Conservation (phyloP, 495 filamentous ascomycete genomes). For the Aspergillus sparsus region DNA sequence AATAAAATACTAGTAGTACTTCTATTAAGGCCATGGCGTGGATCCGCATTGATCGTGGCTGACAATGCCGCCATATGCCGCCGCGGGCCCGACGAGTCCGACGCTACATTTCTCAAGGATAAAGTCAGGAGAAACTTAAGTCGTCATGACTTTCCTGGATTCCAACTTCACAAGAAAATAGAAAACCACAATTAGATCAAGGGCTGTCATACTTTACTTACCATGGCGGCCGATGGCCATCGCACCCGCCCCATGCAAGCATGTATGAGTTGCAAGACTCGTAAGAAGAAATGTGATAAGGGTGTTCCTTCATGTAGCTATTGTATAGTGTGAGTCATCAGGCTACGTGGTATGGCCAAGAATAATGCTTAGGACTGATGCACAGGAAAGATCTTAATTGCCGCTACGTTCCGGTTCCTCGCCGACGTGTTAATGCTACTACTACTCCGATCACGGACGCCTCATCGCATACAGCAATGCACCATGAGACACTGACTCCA, state of each 20-base stretch:
- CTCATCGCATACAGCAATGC: constrained; percentile 5
- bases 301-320: constrained; percentile 35
- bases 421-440: background rate
- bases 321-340: constrained; percentile 33
- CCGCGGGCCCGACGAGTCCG: background rate
- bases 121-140: background rate
- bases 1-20: background rate
- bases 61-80: background rate
- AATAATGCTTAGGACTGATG: constrained; percentile 4
- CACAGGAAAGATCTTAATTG: constrained; percentile 25
- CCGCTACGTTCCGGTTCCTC: constrained; percentile 10
- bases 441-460: background rate
- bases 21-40: background rate
- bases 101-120: background rate
- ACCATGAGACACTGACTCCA: background rate
- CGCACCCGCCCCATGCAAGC: constrained; percentile 10
- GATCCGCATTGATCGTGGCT: background rate
- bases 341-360: background rate
- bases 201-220: background rate
- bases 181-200: background rate
- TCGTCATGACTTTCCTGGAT: background rate
- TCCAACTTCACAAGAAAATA: background rate
- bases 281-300: constrained; percentile 45
- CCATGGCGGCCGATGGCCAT: background rate
- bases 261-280: constrained; percentile 38